Conservation (phyloP, 2,329 filamentous ascomycete species). For the Diaporthe sp. region DNA sequence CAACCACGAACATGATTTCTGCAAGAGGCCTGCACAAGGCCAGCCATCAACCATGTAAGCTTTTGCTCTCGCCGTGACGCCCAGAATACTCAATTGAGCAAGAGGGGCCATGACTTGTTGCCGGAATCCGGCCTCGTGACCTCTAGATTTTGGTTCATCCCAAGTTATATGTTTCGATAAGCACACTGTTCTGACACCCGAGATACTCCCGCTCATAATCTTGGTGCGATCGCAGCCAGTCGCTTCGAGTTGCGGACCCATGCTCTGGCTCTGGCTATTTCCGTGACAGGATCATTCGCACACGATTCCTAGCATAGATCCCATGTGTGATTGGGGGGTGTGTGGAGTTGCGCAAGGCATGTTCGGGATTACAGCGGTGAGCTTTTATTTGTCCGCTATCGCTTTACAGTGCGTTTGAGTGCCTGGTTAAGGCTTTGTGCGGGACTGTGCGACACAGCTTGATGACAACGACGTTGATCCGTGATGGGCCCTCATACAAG, state of each 20-base stretch:
- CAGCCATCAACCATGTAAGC: slow-evolving; percentile 4
- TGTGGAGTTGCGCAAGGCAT: not conserved
- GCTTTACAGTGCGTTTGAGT: not conserved
- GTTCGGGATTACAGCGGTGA: not conserved
- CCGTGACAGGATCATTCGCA: not conserved
- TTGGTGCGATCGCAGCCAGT: not conserved
- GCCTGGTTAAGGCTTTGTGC: not conserved
- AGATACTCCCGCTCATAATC: not conserved
- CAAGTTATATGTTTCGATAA: slow-evolving; percentile 18
- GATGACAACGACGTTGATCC: not conserved
- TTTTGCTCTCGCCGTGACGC: slow-evolving; percentile 6
- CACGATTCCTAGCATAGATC: not conserved
- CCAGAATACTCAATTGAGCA: not conserved
- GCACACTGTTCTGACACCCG: slow-evolving; percentile 17
- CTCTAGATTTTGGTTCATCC: slow-evolving; percentile 21
- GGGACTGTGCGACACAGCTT: not conserved
- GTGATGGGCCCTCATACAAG: not conserved
- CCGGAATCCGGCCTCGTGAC: slow-evolving; percentile 11
- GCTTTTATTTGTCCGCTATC: not conserved
- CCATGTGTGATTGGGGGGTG: not conserved
- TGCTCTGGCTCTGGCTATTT: not conserved
- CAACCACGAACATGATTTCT: slow-evolving; percentile 16
- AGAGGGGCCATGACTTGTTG: not conserved
- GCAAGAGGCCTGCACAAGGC: not conserved
- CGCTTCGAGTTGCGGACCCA: not conserved